phyloP scores from a whole-genome alignment of 2,329 filamentous ascomycete genomes.

The Sarocladium brachiariae region DNA sequence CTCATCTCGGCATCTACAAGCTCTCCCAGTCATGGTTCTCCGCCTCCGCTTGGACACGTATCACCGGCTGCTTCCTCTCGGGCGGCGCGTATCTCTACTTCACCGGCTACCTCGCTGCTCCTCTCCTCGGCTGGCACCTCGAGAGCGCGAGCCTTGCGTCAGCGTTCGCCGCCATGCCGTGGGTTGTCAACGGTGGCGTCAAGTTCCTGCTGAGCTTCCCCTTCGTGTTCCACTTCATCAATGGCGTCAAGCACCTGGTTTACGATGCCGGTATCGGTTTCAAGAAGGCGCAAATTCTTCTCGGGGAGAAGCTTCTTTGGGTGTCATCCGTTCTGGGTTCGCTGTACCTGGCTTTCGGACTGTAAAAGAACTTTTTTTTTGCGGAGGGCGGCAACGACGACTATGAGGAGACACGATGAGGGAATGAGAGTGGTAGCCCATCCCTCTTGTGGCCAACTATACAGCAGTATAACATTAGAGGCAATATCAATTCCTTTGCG shows the following conservation, averaged over 20 bases:
- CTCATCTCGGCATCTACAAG: slow-evolving; percentile 81
- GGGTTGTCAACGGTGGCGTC: slow-evolving; percentile 49
- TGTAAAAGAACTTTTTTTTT: too few relatives aligned
- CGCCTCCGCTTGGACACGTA: slow-evolving; percentile 66
- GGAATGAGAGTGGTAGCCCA: not conserved
- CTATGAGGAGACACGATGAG: too few relatives aligned
- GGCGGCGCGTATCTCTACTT: slow-evolving; percentile 75
- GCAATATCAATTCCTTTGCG: slow-evolving; percentile 9
- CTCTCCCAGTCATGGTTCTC: slow-evolving; percentile 79
- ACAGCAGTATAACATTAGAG: slow-evolving; percentile 8
- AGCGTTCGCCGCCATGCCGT: slow-evolving; percentile 51
- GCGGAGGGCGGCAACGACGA: too few relatives aligned
- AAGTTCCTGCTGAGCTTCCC: slow-evolving; percentile 53
- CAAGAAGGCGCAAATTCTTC: slow-evolving; percentile 37
- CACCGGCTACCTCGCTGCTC: slow-evolving; percentile 72
- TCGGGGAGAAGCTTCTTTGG: slow-evolving; percentile 42
- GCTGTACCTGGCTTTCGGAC: slow-evolving; percentile 41
- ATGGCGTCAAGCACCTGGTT: slow-evolving; percentile 47
- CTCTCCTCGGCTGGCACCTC: slow-evolving; percentile 59
- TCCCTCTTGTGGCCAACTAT: not conserved
- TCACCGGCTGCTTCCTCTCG: slow-evolving; percentile 70
- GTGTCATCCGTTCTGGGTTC: slow-evolving; percentile 34
- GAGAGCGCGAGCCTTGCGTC: slow-evolving; percentile 54
- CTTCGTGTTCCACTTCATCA: slow-evolving; percentile 51
- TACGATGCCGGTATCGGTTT: slow-evolving; percentile 49